Evolutionary conservation across 768 basidiomycete species (phyloP).

Genomic region (Russula virescens): DNA sequence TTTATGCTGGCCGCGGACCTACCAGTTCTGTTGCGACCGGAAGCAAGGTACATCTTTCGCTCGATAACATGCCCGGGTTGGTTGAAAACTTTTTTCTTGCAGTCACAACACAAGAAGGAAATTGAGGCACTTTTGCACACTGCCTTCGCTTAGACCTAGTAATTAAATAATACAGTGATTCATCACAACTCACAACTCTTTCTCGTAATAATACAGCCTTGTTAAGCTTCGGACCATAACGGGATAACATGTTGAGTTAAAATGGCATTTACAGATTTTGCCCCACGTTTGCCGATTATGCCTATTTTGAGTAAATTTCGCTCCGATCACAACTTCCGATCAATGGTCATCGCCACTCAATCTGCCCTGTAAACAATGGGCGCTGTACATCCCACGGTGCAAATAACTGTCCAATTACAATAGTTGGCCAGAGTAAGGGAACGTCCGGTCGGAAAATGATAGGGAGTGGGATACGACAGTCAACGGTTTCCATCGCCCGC

Average conservation of each 20-base stretch:
- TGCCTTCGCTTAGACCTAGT: constrained; percentile 42
- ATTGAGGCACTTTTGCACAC: constrained; percentile 65
- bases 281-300: neutral
- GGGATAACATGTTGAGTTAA: constrained; percentile 2
- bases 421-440: neutral
- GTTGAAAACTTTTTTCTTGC: neutral
- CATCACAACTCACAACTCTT: neutral
- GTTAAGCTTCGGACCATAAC: neutral
- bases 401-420: neutral
- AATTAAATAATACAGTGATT: neutral
- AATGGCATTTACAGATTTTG: neutral
- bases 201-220: constrained; percentile 7
- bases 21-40: constrained; percentile 90
- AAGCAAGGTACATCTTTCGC: constrained; percentile 57
- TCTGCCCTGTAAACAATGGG: neutral
- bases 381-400: neutral
- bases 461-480: no score
- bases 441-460: neutral
- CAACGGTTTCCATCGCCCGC: no score
- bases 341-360: neutral
- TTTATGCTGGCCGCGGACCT: constrained; percentile 89
- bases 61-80: neutral
- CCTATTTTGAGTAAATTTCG: constrained; percentile 13
- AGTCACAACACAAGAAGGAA: constrained; percentile 88
- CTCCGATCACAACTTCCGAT: neutral